Conservation (phyloP, 768 basidiomycete species). For the Auricularia auricula-judae region DNA sequence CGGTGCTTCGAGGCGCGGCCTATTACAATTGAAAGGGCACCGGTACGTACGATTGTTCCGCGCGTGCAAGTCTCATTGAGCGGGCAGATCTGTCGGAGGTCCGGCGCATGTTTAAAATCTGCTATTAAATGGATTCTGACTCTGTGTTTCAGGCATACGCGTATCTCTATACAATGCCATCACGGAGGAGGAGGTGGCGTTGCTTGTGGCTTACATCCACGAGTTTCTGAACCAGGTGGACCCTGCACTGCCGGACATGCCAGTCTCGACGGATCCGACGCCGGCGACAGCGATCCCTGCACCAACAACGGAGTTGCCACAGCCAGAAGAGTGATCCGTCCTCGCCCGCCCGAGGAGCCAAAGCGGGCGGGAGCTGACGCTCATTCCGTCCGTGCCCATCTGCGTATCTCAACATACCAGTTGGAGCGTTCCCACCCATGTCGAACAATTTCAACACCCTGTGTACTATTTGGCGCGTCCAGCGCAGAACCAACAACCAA, state of each 20-base stretch:
- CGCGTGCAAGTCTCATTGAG: neutral
- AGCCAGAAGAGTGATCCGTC: neutral
- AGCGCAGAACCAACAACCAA: slow-evolving; percentile 36
- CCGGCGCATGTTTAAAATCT: slow-evolving; percentile 2
- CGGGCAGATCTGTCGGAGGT: slow-evolving; percentile 45
- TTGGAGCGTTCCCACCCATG: slow-evolving; percentile 85
- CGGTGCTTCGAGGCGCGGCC: slow-evolving; percentile 66
- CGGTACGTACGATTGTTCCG: slow-evolving; percentile 39
- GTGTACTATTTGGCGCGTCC: slow-evolving; percentile 6
- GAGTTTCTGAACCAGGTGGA: slow-evolving; percentile 29
- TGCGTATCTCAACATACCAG: slow-evolving; percentile 67
- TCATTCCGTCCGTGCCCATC: slow-evolving; percentile 33
- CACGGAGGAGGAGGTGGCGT: slow-evolving; percentile 60
- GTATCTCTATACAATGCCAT: slow-evolving; percentile 86
- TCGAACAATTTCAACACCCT: slow-evolving; percentile 56
- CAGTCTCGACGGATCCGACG: neutral
- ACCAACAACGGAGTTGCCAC: neutral
- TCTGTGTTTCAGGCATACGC: slow-evolving; percentile 45
- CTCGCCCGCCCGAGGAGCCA: neutral
- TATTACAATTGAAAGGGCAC: slow-evolving; percentile 89
- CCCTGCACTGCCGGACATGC: neutral
- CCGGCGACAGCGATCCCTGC: neutral
- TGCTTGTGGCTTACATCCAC: slow-evolving; percentile 46
- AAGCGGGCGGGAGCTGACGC: neutral
- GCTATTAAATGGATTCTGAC: neutral